These are phyloP conservation scores for Knoxdaviesia capensis DNA, from an alignment of 2,329 filamentous ascomycete genomes.

Conservation along the genomic window DNA sequence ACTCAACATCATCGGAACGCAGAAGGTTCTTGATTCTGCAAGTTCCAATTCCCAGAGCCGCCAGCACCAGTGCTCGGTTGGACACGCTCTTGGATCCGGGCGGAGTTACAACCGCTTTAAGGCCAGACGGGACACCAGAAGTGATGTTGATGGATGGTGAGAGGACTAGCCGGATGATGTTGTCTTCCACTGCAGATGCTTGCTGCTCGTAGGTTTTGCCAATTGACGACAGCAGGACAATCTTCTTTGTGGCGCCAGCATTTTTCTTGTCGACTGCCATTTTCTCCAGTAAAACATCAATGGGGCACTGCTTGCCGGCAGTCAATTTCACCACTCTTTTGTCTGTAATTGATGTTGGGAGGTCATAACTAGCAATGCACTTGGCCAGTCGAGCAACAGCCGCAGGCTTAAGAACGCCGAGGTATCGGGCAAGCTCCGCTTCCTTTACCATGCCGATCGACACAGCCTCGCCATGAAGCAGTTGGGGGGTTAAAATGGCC, in stretches of 20 bases:
- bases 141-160: conserved; percentile 58
- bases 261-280: conserved; percentile 99
- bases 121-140: conserved; percentile 45
- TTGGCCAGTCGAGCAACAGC: conserved; percentile 81
- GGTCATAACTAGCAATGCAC: conserved; percentile 81
- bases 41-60: conserved; percentile 67
- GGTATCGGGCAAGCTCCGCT: conserved; percentile 74
- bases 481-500: conserved; percentile 83
- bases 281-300: conserved; percentile 68
- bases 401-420: conserved; percentile 67
- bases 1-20: conserved; percentile 92
- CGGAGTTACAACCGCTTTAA: conserved; percentile 60
- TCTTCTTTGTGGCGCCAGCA: conserved; percentile 83
- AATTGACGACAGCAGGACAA: conserved; percentile 79
- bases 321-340: conserved; percentile 64
- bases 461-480: conserved; percentile 88
- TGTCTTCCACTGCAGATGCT: conserved; percentile 76
- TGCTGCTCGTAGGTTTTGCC: conserved; percentile 72
- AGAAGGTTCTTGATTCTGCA: conserved; percentile 83
- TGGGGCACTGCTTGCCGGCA: conserved; percentile 70
- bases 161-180: conserved; percentile 62
- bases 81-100: conserved; percentile 97
- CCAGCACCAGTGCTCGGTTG: conserved; percentile 83
- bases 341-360: conserved; percentile 72
- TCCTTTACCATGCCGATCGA: conserved; percentile 98